A percentile compares a stretch with the other conserved stretches of the same genome.
phyloP scores from a whole-genome alignment of 106 monocot genomes.

The Acorus calamus region DNA sequence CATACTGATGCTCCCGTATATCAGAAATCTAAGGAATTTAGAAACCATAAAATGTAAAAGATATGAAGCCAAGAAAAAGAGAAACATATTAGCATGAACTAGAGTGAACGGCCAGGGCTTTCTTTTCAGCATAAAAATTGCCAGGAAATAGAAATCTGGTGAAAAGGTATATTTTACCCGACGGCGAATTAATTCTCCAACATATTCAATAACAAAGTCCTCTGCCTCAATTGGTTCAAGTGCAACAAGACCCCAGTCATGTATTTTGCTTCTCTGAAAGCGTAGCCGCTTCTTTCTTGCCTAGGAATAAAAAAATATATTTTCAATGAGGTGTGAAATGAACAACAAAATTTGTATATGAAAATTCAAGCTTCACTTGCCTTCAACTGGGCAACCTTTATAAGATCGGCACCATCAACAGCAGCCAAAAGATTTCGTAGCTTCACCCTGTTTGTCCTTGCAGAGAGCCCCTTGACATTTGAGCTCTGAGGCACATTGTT shows the following conservation, averaged over 20 bases:
- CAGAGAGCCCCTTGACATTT: constrained; percentile 60
- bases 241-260: constrained; percentile 98
- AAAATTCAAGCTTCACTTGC: constrained; percentile 19
- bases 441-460: constrained; percentile 91
- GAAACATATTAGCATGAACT: too few relatives aligned
- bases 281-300: constrained; percentile 79
- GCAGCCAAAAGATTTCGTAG: constrained; percentile 82
- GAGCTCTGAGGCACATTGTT: constrained; percentile 21
- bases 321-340: constrained; percentile 2
- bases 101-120: too few relatives aligned
- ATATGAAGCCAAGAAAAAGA: too few relatives aligned
- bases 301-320: constrained; percentile 22
- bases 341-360: neutral
- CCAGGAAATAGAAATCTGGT: too few relatives aligned
- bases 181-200: constrained; percentile 79
- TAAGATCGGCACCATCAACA: constrained; percentile 78
- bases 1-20: constrained; percentile 76
- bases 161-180: constrained; percentile 29
- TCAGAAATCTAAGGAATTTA: constrained; percentile 67
- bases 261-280: constrained; percentile 98
- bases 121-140: too few relatives aligned
- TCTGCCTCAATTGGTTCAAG: constrained; percentile 97
- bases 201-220: constrained; percentile 99
- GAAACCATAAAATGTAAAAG: neutral
- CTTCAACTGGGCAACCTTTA: constrained; percentile 80